A percentile compares a stretch with the other conserved stretches of the same genome.
phyloP scores from a whole-genome alignment of 768 basidiomycete genomes.

The Boletus tylopilopsis region DNA sequence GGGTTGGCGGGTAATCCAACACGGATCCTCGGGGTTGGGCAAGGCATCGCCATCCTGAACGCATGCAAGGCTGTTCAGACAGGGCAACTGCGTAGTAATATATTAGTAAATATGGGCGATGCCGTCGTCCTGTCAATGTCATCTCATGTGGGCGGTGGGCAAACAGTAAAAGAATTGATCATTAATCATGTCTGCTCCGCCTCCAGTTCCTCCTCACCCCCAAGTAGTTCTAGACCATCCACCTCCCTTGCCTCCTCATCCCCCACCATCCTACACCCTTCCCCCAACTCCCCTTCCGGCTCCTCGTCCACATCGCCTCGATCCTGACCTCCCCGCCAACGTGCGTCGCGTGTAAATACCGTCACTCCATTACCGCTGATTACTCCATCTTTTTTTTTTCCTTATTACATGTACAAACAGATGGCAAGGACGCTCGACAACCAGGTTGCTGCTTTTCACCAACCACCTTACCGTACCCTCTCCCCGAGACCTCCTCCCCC shows the following conservation, averaged over 20 bases:
- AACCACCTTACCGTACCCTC: slow-evolving; percentile 19
- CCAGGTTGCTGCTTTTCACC: slow-evolving; percentile 31
- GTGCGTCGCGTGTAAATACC: slow-evolving; percentile 38
- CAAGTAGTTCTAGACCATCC: slow-evolving; percentile 22
- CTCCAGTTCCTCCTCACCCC: slow-evolving; percentile 28
- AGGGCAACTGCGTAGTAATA: too few relatives aligned
- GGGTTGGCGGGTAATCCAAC: too few relatives aligned
- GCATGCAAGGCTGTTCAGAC: too few relatives aligned
- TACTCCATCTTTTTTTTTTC: slow-evolving; percentile 17
- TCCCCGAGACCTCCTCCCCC: slow-evolving; percentile 23
- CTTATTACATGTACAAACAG: slow-evolving; percentile 38
- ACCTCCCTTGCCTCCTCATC: slow-evolving; percentile 50
- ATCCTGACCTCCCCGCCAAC: slow-evolving; percentile 58
- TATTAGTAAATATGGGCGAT: too few relatives aligned
- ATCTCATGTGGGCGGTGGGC: too few relatives aligned
- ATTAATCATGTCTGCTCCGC: too few relatives aligned
- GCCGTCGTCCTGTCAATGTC: slow-evolving; percentile 12
- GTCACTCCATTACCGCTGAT: slow-evolving; percentile 13
- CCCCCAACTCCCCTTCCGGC: slow-evolving; percentile 60
- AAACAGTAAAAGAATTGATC: too few relatives aligned
- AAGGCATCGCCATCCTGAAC: too few relatives aligned
- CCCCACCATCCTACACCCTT: slow-evolving; percentile 40
- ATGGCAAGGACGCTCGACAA: slow-evolving; percentile 64
- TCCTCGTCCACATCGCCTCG: slow-evolving; percentile 60
- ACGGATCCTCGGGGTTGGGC: too few relatives aligned